These are phyloP conservation scores for Penicillium sp. DNA, from an alignment of 2,329 filamentous ascomycete species.

Conservation along the genomic window DNA sequence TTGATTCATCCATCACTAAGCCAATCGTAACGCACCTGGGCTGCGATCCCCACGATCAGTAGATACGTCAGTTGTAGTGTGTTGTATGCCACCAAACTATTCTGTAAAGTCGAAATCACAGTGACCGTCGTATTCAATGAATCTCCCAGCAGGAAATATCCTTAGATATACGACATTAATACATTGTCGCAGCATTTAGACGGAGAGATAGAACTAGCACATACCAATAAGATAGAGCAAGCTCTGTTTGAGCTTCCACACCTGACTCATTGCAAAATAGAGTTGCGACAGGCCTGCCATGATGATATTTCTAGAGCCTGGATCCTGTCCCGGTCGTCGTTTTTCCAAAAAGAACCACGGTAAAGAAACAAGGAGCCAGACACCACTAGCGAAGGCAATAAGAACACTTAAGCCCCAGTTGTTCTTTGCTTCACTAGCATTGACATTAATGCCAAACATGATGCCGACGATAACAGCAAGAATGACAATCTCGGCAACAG, in stretches of 20 bases:
- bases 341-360: constrained; percentile 70
- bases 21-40: constrained; percentile 48
- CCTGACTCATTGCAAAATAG: constrained; percentile 57
- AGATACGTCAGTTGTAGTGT: constrained; percentile 66
- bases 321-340: constrained; percentile 59
- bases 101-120: constrained; percentile 66
- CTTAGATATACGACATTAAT: constrained; percentile 20
- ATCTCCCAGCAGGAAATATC: constrained; percentile 68
- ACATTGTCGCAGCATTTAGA: neutral
- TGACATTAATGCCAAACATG: constrained; percentile 62
- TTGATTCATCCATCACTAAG: neutral
- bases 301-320: constrained; percentile 49
- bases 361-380: constrained; percentile 64
- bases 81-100: constrained; percentile 65
- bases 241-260: constrained; percentile 66
- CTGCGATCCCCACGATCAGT: constrained; percentile 64
- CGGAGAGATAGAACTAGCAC: neutral
- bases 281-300: constrained; percentile 65
- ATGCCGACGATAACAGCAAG: constrained; percentile 65
- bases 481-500: constrained; percentile 62
- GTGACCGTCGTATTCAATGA: constrained; percentile 70
- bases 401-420: constrained; percentile 67
- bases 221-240: constrained; percentile 63
- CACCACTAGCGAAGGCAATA: constrained; percentile 64
- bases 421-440: constrained; percentile 60